Conservation (phyloP, 192 early-diverging fungal species). For the Coemansia guatemalensis region DNA sequence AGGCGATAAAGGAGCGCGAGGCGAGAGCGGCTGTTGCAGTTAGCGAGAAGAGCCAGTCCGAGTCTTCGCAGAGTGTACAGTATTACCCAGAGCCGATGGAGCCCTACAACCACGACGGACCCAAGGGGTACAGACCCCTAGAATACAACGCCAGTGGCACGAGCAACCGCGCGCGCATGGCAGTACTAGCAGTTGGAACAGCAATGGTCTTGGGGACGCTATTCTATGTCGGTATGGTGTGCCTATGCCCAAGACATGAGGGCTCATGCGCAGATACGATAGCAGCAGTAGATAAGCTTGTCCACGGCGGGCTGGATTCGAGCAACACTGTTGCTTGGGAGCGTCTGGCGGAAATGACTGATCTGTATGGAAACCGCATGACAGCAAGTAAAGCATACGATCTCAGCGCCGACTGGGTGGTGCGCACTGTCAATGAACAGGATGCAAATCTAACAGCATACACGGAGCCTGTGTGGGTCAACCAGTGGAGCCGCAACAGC, state of each 20-base stretch:
- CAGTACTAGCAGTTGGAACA: slow-evolving; percentile 14
- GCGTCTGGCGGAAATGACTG: slow-evolving; percentile 63
- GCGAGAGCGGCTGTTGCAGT: background rate
- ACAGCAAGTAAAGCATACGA: slow-evolving; percentile 53
- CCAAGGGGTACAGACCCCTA: slow-evolving; percentile 24
- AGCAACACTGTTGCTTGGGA: slow-evolving; percentile 59
- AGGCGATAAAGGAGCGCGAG: slow-evolving; percentile 6
- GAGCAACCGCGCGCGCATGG: slow-evolving; percentile 18
- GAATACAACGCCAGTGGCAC: slow-evolving; percentile 2
- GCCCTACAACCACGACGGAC: slow-evolving; percentile 8
- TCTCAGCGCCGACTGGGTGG: slow-evolving; percentile 58
- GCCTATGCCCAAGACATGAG: background rate
- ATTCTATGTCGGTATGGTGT: background rate
- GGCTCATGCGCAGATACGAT: slow-evolving; percentile 20
- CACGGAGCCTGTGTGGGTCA: slow-evolving; percentile 58
- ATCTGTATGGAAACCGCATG: slow-evolving; percentile 60
- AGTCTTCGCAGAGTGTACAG: background rate
- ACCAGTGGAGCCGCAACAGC: slow-evolving; percentile 55
- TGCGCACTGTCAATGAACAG: slow-evolving; percentile 40
- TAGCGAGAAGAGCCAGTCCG: slow-evolving; percentile 5
- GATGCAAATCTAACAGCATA: slow-evolving; percentile 50
- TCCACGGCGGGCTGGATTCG: slow-evolving; percentile 20
- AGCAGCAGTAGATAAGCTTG: slow-evolving; percentile 27
- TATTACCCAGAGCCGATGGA: background rate
- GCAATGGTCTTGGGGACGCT: slow-evolving; percentile 13